Base-by-base conservation (phyloP, 768 basidiomycete genomes). In the Megacollybia marginata region DNA sequence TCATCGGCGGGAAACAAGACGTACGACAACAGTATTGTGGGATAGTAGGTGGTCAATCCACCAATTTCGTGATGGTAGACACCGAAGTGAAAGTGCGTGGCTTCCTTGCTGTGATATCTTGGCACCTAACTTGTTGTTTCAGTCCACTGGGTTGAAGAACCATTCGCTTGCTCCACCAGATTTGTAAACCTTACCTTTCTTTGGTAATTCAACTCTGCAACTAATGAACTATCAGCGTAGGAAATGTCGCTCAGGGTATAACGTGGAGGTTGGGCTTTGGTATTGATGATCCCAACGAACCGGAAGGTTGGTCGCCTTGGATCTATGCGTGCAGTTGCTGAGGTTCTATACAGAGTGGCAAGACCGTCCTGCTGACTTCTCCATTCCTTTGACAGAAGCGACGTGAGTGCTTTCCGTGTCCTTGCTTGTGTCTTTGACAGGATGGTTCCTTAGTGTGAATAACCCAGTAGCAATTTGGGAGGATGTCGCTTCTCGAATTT, bases 181-280 rank as follows among this genome's bases (percentile, higher is more conserved):
- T 65, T 70, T 82, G 79, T 80, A 55, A 46, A 40, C 10, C 33
- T 31, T 43, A 50, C 44, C 15, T 18, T 18, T 13, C 38, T 40
- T 13, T 48, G 32, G n/a, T 42, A 20, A 50, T 32, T 16, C 48
- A 46, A 43, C 36, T 32, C 48, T 40, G 53, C n/a, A 36, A 3
- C 23, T 28, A 28, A 33, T 42, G 46, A 43, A 35, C 50, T 28
- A 23, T 35, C 48, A 79, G 78, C 54, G 49, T 74, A 53, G 75
- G 74, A 13, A 79, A 79, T 57, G 75, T 74, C 50, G 62, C 79
- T n/a, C 77, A 78, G 61, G 80, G 80, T 23, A 75, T 82, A 40
- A 82, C 82, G 31, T 83, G 79, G 79, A 65, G 82, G 49, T 68
- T 82, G 15, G 80, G 72, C 3, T 81, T 79, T 59, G 80, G 80